Conservation (phyloP, 2,329 filamentous ascomycete genomes). For the Trichoderma pleuroti region DNA sequence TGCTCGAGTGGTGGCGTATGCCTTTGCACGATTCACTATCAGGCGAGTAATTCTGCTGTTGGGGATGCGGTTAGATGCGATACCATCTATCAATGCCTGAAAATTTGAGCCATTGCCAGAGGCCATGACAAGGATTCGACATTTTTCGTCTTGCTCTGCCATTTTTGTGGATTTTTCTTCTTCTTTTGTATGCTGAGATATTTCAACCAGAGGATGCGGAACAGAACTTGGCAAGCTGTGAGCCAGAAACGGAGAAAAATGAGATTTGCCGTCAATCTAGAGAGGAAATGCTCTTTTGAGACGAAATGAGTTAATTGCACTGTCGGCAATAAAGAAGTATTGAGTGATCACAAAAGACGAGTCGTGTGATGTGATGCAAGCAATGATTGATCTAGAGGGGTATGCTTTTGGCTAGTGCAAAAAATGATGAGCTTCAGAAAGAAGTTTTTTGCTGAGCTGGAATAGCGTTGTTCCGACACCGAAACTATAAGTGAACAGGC, state of each 20-base stretch:
- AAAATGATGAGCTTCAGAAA: background rate
- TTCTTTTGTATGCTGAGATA: background rate
- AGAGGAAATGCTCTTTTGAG: background rate
- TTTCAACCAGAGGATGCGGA: background rate
- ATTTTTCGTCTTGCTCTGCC: slow-evolving; percentile 26
- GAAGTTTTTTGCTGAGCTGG: background rate
- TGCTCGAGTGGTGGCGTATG: slow-evolving; percentile 42
- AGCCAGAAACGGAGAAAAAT: too few relatives aligned
- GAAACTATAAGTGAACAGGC: background rate
- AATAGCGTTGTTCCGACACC: background rate
- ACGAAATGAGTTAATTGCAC: too few relatives aligned
- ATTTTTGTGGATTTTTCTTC: background rate
- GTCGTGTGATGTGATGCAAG: background rate
- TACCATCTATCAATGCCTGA: slow-evolving; percentile 39
- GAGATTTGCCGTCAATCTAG: background rate
- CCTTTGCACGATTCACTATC: slow-evolving; percentile 47
- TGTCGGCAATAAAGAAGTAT: background rate
- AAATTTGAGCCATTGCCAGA: slow-evolving; percentile 59
- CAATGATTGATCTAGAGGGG: background rate
- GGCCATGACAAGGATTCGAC: slow-evolving; percentile 64
- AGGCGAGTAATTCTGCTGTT: slow-evolving; percentile 44
- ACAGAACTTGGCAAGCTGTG: background rate
- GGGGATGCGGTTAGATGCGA: slow-evolving; percentile 38
- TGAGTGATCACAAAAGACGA: background rate
- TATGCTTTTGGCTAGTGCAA: background rate